These are phyloP conservation scores for Gillenia trifoliata DNA, from an alignment of 306 rosid species.

Conservation along the genomic window DNA sequence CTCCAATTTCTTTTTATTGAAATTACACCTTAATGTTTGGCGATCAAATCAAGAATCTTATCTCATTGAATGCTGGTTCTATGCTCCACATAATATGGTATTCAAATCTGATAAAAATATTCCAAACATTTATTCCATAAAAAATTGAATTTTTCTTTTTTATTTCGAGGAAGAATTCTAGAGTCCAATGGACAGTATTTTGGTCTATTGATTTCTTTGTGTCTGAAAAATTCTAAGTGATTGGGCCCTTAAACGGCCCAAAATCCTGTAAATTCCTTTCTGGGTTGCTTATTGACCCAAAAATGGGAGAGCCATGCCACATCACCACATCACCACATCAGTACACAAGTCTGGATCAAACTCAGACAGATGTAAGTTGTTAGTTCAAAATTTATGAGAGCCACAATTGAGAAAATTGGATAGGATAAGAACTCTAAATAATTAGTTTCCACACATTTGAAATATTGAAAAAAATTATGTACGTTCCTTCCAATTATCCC, in stretches of 20 bases:
- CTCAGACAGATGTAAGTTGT: not conserved
- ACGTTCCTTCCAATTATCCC: slow-evolving; percentile 26
- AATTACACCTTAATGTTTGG: too few species aligned
- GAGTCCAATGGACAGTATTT: not conserved
- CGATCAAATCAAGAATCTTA: too few species aligned
- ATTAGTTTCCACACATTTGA: slow-evolving; percentile 47
- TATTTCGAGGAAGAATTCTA: not conserved
- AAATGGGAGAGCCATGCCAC: not conserved
- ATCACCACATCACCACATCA: not conserved
- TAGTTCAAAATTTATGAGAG: slow-evolving; percentile 17
- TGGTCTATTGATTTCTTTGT: too few species aligned
- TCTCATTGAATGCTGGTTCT: not conserved
- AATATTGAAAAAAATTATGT: slow-evolving; percentile 17
- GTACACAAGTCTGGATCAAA: not conserved
- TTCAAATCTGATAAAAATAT: too few species aligned
- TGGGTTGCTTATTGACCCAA: not conserved
- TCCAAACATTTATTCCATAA: not conserved
- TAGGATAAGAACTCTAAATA: slow-evolving; percentile 51
- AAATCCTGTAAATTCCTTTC: not conserved
- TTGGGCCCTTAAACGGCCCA: not conserved
- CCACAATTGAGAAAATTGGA: slow-evolving; percentile 38
- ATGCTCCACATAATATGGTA: not conserved
- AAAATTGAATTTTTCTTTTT: too few species aligned
- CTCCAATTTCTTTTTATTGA: not conserved
- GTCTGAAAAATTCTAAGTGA: too few species aligned